Evolutionary conservation across 805 yeast species (phyloP), one percentile per base, ranked within the genome.

Genomic region (Kodamaea kakaduensis): DNA sequence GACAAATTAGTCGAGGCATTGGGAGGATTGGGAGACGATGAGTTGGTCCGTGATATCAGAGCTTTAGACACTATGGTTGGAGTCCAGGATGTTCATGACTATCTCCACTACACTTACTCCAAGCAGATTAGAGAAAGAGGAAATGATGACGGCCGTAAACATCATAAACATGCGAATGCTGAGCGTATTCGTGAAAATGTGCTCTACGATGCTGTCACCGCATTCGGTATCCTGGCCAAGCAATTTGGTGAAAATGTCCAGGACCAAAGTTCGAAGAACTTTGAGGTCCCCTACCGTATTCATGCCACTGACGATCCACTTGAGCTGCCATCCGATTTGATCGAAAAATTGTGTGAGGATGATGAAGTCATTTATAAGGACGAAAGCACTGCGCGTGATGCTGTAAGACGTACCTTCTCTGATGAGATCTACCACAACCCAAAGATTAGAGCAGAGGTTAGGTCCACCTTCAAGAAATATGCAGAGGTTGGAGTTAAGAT

Each of bases 71-170:
- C 81, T 4, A 75, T 86, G 58, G 82, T 83, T 4, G 95, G 86
- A 41, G 71, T 82, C 37, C 97, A 90, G 58, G 98, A 93, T 62
- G 64, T 87, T 22, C 78, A 81, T 48, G 96, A 89, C 43, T 89
- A 82, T 56, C 55, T 93, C 37, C 81, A 79, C 47, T 93, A 89
- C 62, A 67, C 72, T 1, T 82, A 78, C 48, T 73, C 85, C n/a
- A 58, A 68, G 2, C 73, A 76, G 43, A 58, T 82, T 31, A 75
- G 76, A 41, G 79, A 78, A 34, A 61, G 48, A 25, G 37, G 73
- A 14, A 43, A 46, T 37, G 40, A 38, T 23, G 46, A 42, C 9
- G 50, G 36, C 16, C 78, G 73, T 45, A 71, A 70, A 42, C 87
- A 79, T 50, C 68, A 79, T 34, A 82, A 78, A 51, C 78, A 63